Conservation (phyloP, 495 filamentous ascomycete genomes). For the Pyronema omphalodes region DNA sequence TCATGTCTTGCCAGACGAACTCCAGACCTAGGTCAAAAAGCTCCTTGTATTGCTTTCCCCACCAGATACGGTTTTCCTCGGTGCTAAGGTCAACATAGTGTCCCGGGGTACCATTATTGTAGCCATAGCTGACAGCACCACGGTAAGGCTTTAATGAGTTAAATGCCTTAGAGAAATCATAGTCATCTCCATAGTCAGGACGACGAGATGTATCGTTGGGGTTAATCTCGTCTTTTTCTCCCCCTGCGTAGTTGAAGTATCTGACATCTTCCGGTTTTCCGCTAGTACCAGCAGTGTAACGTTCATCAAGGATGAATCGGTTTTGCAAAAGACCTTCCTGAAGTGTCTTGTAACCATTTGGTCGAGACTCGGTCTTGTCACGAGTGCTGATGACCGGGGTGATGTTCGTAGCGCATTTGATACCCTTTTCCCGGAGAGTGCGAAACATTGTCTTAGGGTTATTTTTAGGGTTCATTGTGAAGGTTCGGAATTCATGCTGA, state of each 20-base stretch:
- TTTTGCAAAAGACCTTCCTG: conserved; percentile 3
- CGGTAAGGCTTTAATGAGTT: conserved; percentile 4
- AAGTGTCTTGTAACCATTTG: conserved; percentile 9
- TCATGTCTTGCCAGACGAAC: conserved; percentile 26
- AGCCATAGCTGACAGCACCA: conserved; percentile 22
- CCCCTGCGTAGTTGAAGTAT: conserved; percentile 9
- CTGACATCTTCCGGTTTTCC: conserved; percentile 1
- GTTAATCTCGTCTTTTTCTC: background rate
- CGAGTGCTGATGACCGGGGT: conserved; percentile 17
- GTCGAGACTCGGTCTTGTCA: background rate
- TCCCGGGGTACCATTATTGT: conserved; percentile 15
- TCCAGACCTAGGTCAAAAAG: conserved; percentile 21
- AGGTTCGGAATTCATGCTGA: conserved; percentile 21
- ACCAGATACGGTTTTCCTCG: conserved; percentile 9
- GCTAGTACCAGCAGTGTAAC: conserved; percentile 8
- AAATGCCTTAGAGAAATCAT: background rate
- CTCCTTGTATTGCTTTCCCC: conserved; percentile 20
- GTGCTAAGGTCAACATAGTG: conserved; percentile 20
- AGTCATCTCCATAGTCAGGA: conserved; percentile 11
- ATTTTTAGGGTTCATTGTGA: conserved; percentile 16
- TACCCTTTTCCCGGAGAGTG: conserved; percentile 12
- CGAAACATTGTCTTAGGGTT: conserved; percentile 21
- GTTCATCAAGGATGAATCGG: conserved; percentile 13
- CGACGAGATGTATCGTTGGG: conserved; percentile 2
- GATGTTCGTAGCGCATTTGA: conserved; percentile 26